Evolutionary conservation across 495 filamentous ascomycete genomes (phyloP), one percentile per base, ranked within the genome.

Genomic region (Hypomontagnella submonticulosa): DNA sequence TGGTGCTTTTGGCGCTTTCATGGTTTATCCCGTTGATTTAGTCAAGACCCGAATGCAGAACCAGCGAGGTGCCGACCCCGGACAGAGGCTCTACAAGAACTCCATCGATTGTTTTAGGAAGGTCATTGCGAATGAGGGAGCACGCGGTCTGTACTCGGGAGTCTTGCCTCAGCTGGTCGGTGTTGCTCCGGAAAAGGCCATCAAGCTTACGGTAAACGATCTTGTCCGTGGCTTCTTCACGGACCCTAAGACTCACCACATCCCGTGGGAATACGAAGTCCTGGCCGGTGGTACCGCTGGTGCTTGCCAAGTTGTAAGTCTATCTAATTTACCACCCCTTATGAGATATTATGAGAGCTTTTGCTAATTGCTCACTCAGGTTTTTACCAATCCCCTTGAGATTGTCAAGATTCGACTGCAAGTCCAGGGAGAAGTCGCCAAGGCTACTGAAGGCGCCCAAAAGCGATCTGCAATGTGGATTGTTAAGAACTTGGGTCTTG

Each of bases 11-110:
- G 95, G 95, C 71, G 95, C 95, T 11, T 97, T 98, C 75, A 96
- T 98, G 89, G 95, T 99, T 38, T 99, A 99, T 76, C 95, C 95
- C 20, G 98, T 99, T 75, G 95, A 99, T 78, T 81, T 99, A 43
- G 95, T 99, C 63, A 99, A 99, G 85, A 99, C 95, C 7, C 88
- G 95, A 33, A 93, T 99, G 93, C 95, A 99, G 76, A 99, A 98
- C 79, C 95, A 99, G 79, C 86, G 95, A 51, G 87, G 85, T 32
- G 84, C 82, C 13, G 84, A 89, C 19, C 91, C 93, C 3, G 95
- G 95, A 62, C 87, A 97, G 76, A 77, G 90, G 59, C 80, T 98
- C 63, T 99, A 99, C 77, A 97, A 94, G 75, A 99, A 99, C 81
- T 97, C 93, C 18, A 70, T 97, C 30, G 95, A 99, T 72, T 99